phyloP scores from a whole-genome alignment of 495 filamentous ascomycete genomes.

The Penicillium riverlandense region DNA sequence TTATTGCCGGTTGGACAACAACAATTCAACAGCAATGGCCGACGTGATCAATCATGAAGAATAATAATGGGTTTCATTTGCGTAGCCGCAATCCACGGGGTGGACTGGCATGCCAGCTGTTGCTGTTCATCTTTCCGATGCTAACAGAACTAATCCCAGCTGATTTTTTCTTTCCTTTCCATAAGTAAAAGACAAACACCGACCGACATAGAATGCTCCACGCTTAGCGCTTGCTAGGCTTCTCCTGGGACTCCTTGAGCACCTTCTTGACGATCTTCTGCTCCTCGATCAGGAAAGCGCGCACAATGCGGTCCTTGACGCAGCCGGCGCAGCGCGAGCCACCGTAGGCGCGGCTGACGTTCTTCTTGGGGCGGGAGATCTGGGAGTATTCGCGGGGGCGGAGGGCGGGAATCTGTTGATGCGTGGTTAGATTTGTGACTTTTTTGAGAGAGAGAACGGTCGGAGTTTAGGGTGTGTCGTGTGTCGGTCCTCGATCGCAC shows the following conservation, averaged over 20 bases:
- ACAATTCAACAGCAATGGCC: slow-evolving; percentile 1
- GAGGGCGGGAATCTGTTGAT: slow-evolving; percentile 78
- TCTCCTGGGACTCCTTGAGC: slow-evolving; percentile 85
- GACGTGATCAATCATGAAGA: slow-evolving; percentile 17
- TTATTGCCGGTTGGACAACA: too few species aligned
- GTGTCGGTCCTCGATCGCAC: slow-evolving; percentile 2
- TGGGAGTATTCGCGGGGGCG: slow-evolving; percentile 94
- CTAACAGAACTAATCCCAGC: slow-evolving; percentile 27
- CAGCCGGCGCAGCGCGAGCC: slow-evolving; percentile 97
- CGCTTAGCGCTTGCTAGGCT: slow-evolving; percentile 52
- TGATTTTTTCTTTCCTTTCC: slow-evolving; percentile 36
- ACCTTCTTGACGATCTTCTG: slow-evolving; percentile 99
- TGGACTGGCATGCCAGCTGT: slow-evolving; percentile 22
- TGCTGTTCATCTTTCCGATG: slow-evolving; percentile 28
- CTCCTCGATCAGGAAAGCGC: slow-evolving; percentile 98
- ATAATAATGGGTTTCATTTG: slow-evolving; percentile 31
- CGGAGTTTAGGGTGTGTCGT: slow-evolving; percentile 1
- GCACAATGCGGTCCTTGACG: slow-evolving; percentile 93
- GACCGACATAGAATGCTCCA: slow-evolving; percentile 21
- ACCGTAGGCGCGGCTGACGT: slow-evolving; percentile 95
- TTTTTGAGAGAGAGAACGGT: neutral
- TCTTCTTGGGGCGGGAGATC: slow-evolving; percentile 97
- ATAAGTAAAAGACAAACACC: slow-evolving; percentile 36
- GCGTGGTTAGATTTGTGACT: too few species aligned
- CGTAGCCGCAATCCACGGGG: slow-evolving; percentile 14